Evolutionary conservation across 306 rosid species (phyloP).

Genomic region (Leucaena leucocephala): DNA sequence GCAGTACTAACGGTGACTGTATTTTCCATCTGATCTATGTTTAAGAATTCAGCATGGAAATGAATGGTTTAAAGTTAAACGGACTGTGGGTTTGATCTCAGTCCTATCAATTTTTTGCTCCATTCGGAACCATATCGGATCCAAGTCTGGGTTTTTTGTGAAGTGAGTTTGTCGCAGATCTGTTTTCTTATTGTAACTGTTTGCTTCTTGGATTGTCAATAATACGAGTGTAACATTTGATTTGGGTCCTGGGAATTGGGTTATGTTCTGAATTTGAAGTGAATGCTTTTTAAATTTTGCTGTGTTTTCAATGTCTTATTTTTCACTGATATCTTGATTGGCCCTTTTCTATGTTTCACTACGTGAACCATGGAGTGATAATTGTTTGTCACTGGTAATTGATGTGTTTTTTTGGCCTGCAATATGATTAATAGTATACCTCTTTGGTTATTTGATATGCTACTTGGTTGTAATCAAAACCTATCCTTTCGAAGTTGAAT

Average conservation of each 20-base stretch:
- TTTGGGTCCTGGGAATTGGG: background rate
- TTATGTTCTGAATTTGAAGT: background rate
- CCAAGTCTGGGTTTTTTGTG: background rate
- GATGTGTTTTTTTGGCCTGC: background rate
- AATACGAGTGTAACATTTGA: background rate
- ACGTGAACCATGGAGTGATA: background rate
- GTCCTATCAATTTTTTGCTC: background rate
- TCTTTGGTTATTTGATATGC: background rate
- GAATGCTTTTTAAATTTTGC: background rate
- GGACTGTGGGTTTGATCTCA: background rate
- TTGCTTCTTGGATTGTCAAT: background rate
- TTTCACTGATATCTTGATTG: background rate
- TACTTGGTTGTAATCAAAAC: background rate
- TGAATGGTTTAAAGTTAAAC: background rate
- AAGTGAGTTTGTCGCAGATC: constrained; percentile 17
- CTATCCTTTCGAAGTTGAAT: background rate
- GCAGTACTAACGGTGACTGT: background rate
- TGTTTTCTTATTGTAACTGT: background rate
- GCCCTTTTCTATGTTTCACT: background rate
- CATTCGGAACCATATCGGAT: constrained; percentile 23
- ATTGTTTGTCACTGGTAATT: background rate
- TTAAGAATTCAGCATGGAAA: background rate
- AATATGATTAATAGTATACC: background rate
- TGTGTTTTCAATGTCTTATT: background rate
- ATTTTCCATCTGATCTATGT: background rate